Evolutionary conservation across 139 green algal genomes (phyloP), one percentile per base, ranked within the genome.

Genomic region (Klebsormidium nitens): DNA sequence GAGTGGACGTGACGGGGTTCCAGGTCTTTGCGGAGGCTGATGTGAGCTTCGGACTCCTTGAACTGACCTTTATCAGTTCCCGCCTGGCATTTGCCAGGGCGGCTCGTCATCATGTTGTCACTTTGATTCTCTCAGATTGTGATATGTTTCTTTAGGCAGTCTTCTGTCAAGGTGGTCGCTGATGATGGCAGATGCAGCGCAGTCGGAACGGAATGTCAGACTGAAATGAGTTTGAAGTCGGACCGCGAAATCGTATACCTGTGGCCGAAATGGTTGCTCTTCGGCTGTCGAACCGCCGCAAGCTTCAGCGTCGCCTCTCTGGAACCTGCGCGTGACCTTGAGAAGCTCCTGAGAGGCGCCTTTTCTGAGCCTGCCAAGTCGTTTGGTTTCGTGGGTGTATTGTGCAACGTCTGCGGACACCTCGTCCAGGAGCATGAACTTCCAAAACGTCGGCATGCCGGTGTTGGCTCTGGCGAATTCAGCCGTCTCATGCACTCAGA

Each of bases 1-100:
- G 55, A 46, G 67, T 75, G 55, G 67, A 75, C 35, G 67, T 75
- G 23, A 75, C 67, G 23, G 59, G 39, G n/a, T 75, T 68, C 56
- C 5, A 31, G 28, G 68, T 75, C 32, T 75, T 75, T 46, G 26
- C 34, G 34, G 56, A 75, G 42, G 19, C 31, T 23, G 55, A 69
- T 34, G 67, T 72, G 42, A 19, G 5, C 59, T 67, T 67, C 11
- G 32, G 40, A 17, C n/a, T n/a, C n/a, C n/a, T n/a, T n/a, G n/a
- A n/a, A n/a, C n/a, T n/a, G n/a, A n/a, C n/a, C n/a, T n/a, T n/a
- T n/a, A n/a, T n/a, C n/a, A n/a, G n/a, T n/a, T n/a, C n/a, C n/a
- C n/a, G n/a, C n/a, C n/a, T n/a, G 59, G 32, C 4, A 48, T 34
- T 44, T 67, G 34, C 5, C 39, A 4, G 17, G 42, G 5, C 39